A percentile compares a stretch with the other conserved stretches of the same genome.
Conservation (phyloP, 2,329 filamentous ascomycete species). For the Neofusicoccum laricinum region DNA sequence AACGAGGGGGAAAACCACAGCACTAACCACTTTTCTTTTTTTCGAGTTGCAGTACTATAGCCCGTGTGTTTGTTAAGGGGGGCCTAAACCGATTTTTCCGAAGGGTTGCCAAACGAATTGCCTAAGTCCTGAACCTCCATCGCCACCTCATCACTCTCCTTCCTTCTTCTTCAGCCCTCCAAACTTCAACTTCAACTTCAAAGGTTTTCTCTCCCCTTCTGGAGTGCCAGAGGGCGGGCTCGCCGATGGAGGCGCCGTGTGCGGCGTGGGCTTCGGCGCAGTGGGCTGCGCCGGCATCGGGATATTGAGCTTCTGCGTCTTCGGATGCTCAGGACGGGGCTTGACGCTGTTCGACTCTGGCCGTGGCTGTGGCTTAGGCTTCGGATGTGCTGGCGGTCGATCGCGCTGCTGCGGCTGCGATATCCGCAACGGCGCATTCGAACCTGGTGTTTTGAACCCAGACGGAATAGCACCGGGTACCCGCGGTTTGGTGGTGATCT, state of each 20-base stretch:
- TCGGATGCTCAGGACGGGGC: not conserved
- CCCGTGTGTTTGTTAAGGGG: not conserved
- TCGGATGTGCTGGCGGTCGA: not conserved
- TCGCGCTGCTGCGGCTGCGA: not conserved
- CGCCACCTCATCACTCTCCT: not conserved
- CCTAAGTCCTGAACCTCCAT: not conserved
- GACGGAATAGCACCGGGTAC: not conserved
- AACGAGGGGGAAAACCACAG: not conserved
- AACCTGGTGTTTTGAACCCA: not conserved
- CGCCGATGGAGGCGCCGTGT: not conserved
- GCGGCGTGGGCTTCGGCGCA: not conserved
- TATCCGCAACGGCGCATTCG: not conserved
- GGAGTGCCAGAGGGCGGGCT: slow-evolving; percentile 3
- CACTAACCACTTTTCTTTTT: slow-evolving; percentile 4
- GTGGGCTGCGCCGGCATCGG: not conserved
- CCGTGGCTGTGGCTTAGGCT: not conserved
- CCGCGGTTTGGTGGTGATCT: not conserved
- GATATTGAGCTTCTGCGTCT: not conserved
- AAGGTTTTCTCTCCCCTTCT: not conserved
- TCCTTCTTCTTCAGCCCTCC: slow-evolving; percentile 7
- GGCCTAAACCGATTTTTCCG: not conserved
- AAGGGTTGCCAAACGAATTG: not conserved
- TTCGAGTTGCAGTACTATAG: not conserved
- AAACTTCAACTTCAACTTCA: slow-evolving; percentile 14
- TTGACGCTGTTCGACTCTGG: not conserved